Base-by-base conservation (phyloP, 163 green algal genomes). In the Scenedesmus sp. region DNA sequence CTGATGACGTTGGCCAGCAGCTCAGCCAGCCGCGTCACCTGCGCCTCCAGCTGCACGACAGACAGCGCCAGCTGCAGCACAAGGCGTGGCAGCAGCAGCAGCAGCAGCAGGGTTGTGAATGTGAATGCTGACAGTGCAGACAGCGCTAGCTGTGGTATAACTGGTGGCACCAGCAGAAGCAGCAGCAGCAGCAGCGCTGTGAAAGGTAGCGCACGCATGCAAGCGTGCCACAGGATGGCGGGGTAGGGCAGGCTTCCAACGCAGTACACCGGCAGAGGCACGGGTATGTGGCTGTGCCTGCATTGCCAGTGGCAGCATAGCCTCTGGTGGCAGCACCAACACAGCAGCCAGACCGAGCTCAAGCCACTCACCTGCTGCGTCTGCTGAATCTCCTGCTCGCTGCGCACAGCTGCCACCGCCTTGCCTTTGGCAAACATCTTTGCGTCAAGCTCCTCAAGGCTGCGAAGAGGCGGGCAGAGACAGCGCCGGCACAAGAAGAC, bases 361-460 rank as follows among this genome's bases (percentile, higher is more conserved):
- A 70, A 65, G 56, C 56, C 56, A 7, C 44, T 26, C 51, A 90
- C 85, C 85, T 90, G 72, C 72, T 90, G 30, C 43, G 49, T 59
- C 85, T 85, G 70, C 13, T 78, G 51, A 5, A 84, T 35, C 42
- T 90, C 85, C 72, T 83, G 30, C 26, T 90, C 85, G 30, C 85
- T 90, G n/a, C 59, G n/a, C 51, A 68, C 16, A 6, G 83, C 82
- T 83, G 94, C 91, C 15, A 94, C 93, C 4, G 91, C 91, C 15
- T 92, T 85, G 43, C 97, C 96, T 81, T 98, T 98, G 20, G 94
- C 97, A 95, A 99, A 99, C 35, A 98, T 95, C 91, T 97, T 98
- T 10, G 87, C 85, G 88, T 98, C 96, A 33, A 99, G 93, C 89
- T 97, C 85, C 18, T 94, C 89, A 79, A 98, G 92, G n/a, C 81